Evolutionary conservation across 305 asterid genomes (phyloP), one percentile per base, ranked within the genome.

Genomic region (Solanum hybrid): DNA sequence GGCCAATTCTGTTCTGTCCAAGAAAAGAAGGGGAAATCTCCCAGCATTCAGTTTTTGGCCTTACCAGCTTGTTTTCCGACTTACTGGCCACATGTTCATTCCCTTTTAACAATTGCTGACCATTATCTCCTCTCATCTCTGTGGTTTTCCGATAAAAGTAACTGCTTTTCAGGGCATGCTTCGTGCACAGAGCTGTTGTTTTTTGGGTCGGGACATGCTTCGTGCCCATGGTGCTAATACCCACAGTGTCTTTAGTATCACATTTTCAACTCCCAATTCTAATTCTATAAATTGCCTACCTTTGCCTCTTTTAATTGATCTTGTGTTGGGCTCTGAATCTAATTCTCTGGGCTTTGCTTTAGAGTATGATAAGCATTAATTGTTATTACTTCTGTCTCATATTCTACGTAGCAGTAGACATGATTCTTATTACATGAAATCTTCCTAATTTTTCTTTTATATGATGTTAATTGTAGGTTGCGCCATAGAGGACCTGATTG

Each of bases 401-500:
- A 22, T 84, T 88, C 36, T 5, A 40, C 32, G 34, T 27, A 60
- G 69, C 66, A 40, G 60, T 69, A 71, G 6, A 66, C 34, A 31
- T 38, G 22, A 66, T 26, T 89, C 42, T 69, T 81, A 29, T 87
- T 71, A 76, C 89, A 32, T 60, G 37, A 76, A 75, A 40, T 64
- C 81, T 78, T 89, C 78, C 66, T 89, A 37, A 90, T 87, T 86
- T 78, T 80, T 87, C 38, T 89, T 86, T 88, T 85, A 60, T 88
- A 72, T 91, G 81, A 88, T 78, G 73, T 87, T 90, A 88, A 90
- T 13, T 91, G 89, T 90, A 98, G 99, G 96, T 92, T 96, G 97
- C 96, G 98, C 45, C 99, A 98, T 91, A 93, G 99, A 93, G 99
- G 99, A 84, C 99, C 99, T 90, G 99, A 98, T 86, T 98, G 99